A percentile compares a stretch with the other conserved stretches of the same genome.
Conservation (phyloP, 345 rosid genomes). For the Camelina sativa region DNA sequence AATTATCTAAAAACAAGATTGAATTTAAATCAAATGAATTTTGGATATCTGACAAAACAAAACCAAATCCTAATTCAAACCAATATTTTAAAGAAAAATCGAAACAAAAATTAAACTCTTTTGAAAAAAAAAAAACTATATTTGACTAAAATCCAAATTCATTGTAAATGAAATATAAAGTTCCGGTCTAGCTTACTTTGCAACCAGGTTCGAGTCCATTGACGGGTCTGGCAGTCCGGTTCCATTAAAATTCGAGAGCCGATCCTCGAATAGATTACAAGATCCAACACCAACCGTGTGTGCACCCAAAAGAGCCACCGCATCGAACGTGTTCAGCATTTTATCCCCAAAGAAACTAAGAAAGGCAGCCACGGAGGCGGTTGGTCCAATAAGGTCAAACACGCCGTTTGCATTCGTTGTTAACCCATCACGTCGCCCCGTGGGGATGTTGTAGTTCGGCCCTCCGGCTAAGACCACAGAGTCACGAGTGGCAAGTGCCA, state of each 20-base stretch:
- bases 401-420: constrained; percentile 47
- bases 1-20: neutral
- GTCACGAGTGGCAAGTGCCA: constrained; percentile 64
- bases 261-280: constrained; percentile 54
- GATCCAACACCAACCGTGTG: constrained; percentile 70
- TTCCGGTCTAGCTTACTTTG: constrained; percentile 28
- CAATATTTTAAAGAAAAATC: too few relatives aligned
- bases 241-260: constrained; percentile 50
- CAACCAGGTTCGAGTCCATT: constrained; percentile 51
- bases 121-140: neutral
- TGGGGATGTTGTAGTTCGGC: constrained; percentile 51
- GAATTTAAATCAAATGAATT: neutral
- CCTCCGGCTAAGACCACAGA: constrained; percentile 60
- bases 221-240: constrained; percentile 52
- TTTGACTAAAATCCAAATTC: too few relatives aligned
- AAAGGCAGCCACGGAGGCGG: constrained; percentile 45
- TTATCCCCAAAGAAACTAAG: constrained; percentile 44
- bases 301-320: constrained; percentile 66
- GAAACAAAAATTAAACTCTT: neutral
- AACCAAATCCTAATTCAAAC: neutral
- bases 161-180: neutral
- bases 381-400: constrained; percentile 48
- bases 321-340: constrained; percentile 50
- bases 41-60: neutral
- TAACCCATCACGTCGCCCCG: constrained; percentile 65